These are phyloP conservation scores for Farysia itapuensis DNA, from an alignment of 1,284 basidiomycete species.

Conservation along the genomic window DNA sequence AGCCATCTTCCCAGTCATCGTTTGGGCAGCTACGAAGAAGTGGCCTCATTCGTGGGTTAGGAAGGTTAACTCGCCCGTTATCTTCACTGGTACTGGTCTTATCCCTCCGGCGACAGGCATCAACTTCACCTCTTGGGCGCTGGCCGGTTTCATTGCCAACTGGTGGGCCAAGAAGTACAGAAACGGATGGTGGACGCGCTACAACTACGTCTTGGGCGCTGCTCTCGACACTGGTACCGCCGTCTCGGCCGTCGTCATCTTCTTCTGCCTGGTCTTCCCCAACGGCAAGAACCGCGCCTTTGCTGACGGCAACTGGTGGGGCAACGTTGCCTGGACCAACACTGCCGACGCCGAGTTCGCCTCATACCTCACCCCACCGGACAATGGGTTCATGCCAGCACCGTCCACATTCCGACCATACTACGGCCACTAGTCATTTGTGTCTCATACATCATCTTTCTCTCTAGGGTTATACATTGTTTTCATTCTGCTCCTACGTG, in stretches of 20 bases:
- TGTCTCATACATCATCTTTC: too few relatives aligned
- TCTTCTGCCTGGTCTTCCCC: conserved; percentile 38
- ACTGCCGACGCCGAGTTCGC: conserved; percentile 21
- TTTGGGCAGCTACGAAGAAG: conserved; percentile 45
- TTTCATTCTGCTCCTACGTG: too few relatives aligned
- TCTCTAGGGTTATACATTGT: too few relatives aligned
- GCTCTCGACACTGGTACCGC: conserved; percentile 60
- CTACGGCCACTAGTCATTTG: conserved; percentile 1
- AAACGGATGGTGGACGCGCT: conserved; percentile 61
- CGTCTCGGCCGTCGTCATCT: conserved; percentile 41
- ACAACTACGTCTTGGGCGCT: conserved; percentile 61
- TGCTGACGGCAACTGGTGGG: conserved; percentile 42
- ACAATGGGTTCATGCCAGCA: conserved; percentile 13
- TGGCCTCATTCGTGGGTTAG: conserved; percentile 40
- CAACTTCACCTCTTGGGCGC: conserved; percentile 50
- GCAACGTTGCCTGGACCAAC: conserved; percentile 48
- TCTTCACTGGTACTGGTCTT: conserved; percentile 50
- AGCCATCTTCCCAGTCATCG: conserved; percentile 43
- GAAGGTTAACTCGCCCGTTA: conserved; percentile 48
- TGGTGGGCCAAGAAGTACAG: conserved; percentile 53
- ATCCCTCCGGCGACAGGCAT: conserved; percentile 59
- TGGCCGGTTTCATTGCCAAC: conserved; percentile 64
- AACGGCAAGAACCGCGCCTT: conserved; percentile 24
- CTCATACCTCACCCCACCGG: conserved; percentile 10
- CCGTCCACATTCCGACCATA: conserved; percentile 20